Percentiles rank a stretch among this genome's conserved stretches.
Conservation (phyloP, 1,284 basidiomycete species). For the Takashimella koratensis region DNA sequence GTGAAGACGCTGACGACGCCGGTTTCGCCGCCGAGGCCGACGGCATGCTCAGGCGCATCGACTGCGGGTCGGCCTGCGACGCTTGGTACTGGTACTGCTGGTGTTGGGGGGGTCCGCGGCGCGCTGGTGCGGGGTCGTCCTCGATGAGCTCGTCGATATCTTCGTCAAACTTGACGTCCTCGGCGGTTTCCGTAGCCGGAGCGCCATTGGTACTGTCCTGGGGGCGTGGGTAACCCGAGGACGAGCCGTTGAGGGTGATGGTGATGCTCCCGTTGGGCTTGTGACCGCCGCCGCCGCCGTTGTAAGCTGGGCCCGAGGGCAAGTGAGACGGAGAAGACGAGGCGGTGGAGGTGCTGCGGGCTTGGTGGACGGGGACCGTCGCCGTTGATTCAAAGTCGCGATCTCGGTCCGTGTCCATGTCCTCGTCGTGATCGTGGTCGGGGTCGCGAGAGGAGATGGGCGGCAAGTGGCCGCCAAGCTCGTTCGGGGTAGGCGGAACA, state of each 20-base stretch:
- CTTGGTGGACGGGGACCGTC: not conserved
- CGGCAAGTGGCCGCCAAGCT: not conserved
- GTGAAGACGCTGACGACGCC: not conserved
- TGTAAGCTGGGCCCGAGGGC: not conserved
- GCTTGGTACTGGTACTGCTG: slow-evolving; percentile 2
- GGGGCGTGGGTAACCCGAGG: too few relatives aligned
- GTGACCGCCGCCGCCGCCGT: not conserved
- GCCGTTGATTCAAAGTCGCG: not conserved
- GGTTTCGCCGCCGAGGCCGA: slow-evolving; percentile 1
- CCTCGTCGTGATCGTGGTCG: not conserved
- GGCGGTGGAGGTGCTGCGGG: too few relatives aligned
- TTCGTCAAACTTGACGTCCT: slow-evolving; percentile 12
- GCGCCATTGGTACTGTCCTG: too few relatives aligned
- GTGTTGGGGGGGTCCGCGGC: not conserved
- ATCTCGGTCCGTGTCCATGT: not conserved
- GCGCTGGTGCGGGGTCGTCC: slow-evolving; percentile 10
- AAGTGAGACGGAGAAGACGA: not conserved
- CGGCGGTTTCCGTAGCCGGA: not conserved
- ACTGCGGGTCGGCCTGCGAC: slow-evolving; percentile 1
- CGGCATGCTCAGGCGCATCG: too few relatives aligned
- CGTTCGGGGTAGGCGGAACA: not conserved
- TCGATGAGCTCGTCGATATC: slow-evolving; percentile 23
- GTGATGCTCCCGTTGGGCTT: slow-evolving; percentile 1
- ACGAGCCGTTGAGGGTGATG: not conserved
- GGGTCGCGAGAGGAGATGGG: not conserved